Evolutionary conservation across 1,139 yeast species (phyloP), one percentile per base, ranked within the genome.

Genomic region (Geotrichum carabidarum): DNA sequence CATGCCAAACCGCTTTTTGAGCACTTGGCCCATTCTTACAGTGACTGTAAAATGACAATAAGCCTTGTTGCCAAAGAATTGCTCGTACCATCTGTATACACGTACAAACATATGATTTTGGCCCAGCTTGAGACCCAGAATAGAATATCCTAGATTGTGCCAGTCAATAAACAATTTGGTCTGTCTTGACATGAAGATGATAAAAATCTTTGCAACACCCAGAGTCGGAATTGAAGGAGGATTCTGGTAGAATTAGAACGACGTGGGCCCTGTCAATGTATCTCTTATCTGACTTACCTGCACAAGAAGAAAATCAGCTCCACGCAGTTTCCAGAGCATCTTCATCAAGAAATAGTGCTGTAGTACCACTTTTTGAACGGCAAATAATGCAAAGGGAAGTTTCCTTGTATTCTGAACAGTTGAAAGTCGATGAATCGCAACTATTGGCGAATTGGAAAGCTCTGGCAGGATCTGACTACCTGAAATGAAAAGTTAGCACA

Each of bases 131-230:
- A 93, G 69, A 54, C 86, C 84, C 59, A 94, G 73, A 34, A 94
- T 88, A 0, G 95, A 80, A 70, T 82, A 93, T 52, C 95, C 96
- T 63, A 94, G 75, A 68, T 94, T 94, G 69, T 94, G 99, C 99
- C 99, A 94, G 70, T 94, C 99, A 54, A 94, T 81, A 17, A 93
- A 78, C 40, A 93, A 72, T 63, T 79, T 71, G 1, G 87, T 80
- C 5, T 81, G 73, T 8, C 85, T 81, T 49, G 84, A 79, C 61
- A 81, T 73, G 40, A 81, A 54, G 46, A 75, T 68, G 56, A 80
- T 78, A 65, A 79, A 82, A 1, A 84, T 44, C 4, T 86, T 78
- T 0, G 81, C 77, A 7, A 91, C 73, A 0, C 84, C 78, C 37
- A 94, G 73, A 4, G 89, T 74, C 0, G 99, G 99, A 47, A 94